Conservation (phyloP, 2,329 filamentous ascomycete genomes). For the Botryotinia convoluta region DNA sequence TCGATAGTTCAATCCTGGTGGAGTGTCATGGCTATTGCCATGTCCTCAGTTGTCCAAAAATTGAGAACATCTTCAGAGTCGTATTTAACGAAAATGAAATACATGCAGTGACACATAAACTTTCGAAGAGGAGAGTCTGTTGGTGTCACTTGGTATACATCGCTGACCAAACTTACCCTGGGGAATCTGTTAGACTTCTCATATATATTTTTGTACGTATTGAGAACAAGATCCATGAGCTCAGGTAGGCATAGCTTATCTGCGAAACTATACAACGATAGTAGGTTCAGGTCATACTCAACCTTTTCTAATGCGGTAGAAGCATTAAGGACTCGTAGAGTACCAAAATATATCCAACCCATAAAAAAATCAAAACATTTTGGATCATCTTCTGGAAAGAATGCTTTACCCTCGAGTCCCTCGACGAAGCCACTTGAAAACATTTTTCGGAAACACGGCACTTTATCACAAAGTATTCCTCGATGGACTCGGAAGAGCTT, state of each 20-base stretch:
- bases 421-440: conserved; percentile 22
- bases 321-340: background rate
- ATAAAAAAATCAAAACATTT: conserved; percentile 21
- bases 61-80: rapidly evolving
- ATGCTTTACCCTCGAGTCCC: background rate
- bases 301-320: no score
- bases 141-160: background rate
- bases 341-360: conserved; percentile 21
- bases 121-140: background rate
- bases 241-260: conserved; percentile 3
- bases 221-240: conserved; percentile 3
- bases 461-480: conserved; percentile 21
- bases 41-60: background rate
- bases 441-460: conserved; percentile 28
- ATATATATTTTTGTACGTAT: background rate
- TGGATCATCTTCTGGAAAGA: conserved; percentile 23
- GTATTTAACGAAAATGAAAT: background rate
- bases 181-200: rapidly evolving
- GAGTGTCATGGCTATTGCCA: background rate
- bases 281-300: background rate
- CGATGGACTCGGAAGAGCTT: conserved; percentile 20
- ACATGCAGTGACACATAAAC: background rate
- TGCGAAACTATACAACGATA: background rate
- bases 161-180: rapidly evolving
- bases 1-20: background rate